Evolutionary conservation across 495 filamentous ascomycete genomes (phyloP).

Genomic region (Daldinia decipiens): DNA sequence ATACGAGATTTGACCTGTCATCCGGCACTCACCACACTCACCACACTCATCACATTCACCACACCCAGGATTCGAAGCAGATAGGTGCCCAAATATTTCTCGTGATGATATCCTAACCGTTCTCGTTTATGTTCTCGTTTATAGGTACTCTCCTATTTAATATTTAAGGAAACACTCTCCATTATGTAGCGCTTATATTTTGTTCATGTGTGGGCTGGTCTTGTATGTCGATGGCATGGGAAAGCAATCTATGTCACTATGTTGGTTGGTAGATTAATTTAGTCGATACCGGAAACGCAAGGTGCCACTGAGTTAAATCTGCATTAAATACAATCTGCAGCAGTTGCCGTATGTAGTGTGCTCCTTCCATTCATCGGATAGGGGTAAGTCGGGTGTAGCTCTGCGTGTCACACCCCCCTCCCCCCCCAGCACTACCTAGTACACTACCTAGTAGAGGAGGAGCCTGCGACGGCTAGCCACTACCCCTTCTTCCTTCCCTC

Average conservation of each 20-base stretch:
- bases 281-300: neutral
- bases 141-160: neutral
- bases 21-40: neutral
- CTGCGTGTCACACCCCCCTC: neutral
- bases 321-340: neutral
- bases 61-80: neutral
- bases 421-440: too few relatives aligned
- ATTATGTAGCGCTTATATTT: neutral
- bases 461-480: neutral
- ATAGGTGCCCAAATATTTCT: neutral
- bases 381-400: neutral
- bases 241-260: neutral
- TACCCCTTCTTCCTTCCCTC: neutral
- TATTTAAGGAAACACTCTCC: neutral
- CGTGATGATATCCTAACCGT: neutral
- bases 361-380: neutral
- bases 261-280: slow-evolving; percentile 1
- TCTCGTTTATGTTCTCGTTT: neutral
- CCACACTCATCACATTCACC: too few relatives aligned
- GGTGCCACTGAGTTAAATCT: neutral
- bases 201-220: neutral
- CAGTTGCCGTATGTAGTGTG: neutral
- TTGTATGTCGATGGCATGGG: neutral
- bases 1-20: neutral
- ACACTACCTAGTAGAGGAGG: neutral